Evolutionary conservation across 2,329 filamentous ascomycete species (phyloP), one percentile per base, ranked within the genome.

Genomic region (Xylariales sp.): DNA sequence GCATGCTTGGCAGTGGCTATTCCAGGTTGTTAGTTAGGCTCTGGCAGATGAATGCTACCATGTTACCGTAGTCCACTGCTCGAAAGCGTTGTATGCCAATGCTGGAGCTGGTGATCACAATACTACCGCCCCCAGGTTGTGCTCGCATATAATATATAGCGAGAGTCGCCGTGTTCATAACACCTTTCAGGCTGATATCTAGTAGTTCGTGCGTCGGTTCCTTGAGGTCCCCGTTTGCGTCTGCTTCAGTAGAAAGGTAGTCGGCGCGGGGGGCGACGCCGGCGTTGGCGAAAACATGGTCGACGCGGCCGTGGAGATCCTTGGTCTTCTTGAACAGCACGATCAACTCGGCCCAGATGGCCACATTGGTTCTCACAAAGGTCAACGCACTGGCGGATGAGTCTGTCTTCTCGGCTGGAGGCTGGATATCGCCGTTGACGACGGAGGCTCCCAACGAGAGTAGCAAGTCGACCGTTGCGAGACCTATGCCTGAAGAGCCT

Each of bases 281-380:
- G 1, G 78, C 78, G 48, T 82, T 82, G 40, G 84, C 80, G 53
- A 89, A 88, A 5, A 87, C 86, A 56, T 86, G 78, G 31, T 86
- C 86, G 46, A 91, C 76, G 46, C 87, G 84, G 54, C 89, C 86
- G 47, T 86, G 76, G 39, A 86, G 80, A 9, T 67, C 58, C 43
- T 69, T 66, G 2, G 74, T 60, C 41, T 64, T 56, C 41, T 71
- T 70, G 62, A 81, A 82, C 9, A 81, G 62, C 0, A 60, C 57
- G 10, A 65, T 57, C 7, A 78, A 64, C 6, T 73, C 68, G 3
- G 57, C 46, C 76, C 76, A 80, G 12, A 60, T 55, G 1, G 66
- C 60, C 2, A 78, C 73, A 46, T 79, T 63, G 3, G 68, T 66
- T 45, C 64, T 52, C 24, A 70, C 47, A 50, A 70, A 77, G 15